phyloP scores from a whole-genome alignment of 169 alveolate species.

The Amoebophrya sp. region DNA sequence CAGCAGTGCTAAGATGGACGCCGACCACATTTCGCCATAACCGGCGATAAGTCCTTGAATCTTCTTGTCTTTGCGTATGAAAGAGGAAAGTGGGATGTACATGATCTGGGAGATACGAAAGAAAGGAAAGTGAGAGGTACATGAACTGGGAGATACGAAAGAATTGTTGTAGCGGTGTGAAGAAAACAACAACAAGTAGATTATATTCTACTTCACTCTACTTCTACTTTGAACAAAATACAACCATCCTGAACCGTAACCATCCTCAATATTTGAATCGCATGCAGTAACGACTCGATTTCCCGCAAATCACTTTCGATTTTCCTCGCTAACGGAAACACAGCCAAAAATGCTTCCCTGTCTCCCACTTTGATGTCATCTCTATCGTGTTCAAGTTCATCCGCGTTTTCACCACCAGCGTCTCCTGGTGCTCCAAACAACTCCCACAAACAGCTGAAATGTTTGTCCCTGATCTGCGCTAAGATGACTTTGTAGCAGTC shows the following conservation, averaged over 20 bases:
- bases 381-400: neutral
- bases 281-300: neutral
- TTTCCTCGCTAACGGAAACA: neutral
- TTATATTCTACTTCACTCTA: no score
- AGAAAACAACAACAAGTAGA: no score
- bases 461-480: neutral
- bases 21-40: neutral
- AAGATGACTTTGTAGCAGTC: neutral
- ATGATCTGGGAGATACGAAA: no score
- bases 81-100: no score
- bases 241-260: no score
- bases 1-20: neutral
- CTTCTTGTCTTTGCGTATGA: neutral
- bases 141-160: no score
- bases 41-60: neutral
- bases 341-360: neutral
- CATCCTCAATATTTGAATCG: neutral
- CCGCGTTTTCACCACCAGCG: neutral
- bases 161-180: no score
- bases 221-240: no score
- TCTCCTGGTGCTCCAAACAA: neutral
- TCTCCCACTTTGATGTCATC: neutral
- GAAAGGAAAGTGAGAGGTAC: no score
- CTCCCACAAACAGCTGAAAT: neutral
- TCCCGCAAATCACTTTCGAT: neutral